These are phyloP conservation scores for Salix caprea DNA, from an alignment of 345 rosid genomes.

Conservation along the genomic window DNA sequence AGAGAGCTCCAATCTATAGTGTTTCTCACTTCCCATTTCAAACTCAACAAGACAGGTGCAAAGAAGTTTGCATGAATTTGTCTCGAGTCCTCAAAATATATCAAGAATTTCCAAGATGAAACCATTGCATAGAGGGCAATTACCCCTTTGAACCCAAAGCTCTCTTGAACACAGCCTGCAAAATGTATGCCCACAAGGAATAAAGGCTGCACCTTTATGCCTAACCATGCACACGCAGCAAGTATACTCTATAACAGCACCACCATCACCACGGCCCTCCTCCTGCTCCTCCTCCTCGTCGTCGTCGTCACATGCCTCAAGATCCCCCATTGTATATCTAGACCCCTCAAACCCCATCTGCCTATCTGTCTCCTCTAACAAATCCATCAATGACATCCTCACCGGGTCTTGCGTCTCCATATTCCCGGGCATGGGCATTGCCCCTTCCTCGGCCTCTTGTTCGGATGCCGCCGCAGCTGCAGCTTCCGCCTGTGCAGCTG, in stretches of 20 bases:
- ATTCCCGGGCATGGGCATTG: slow-evolving; percentile 17
- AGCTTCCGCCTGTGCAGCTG: slow-evolving; percentile 20
- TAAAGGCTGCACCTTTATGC: slow-evolving; percentile 77
- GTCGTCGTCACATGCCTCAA: slow-evolving; percentile 8
- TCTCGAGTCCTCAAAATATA: slow-evolving; percentile 39
- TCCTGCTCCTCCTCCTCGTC: slow-evolving; percentile 29
- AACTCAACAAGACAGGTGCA: not conserved
- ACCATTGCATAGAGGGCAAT: slow-evolving; percentile 83
- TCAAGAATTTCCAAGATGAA: slow-evolving; percentile 79
- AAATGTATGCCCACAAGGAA: slow-evolving; percentile 89
- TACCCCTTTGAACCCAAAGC: slow-evolving; percentile 82
- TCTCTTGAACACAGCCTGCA: slow-evolving; percentile 93
- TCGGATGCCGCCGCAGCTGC: slow-evolving; percentile 14
- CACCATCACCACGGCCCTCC: slow-evolving; percentile 25
- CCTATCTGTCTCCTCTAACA: slow-evolving; percentile 75
- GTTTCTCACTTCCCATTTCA: not conserved
- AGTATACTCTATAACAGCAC: slow-evolving; percentile 40
- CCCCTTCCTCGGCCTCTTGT: not conserved
- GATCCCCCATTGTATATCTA: slow-evolving; percentile 42
- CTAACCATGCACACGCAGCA: slow-evolving; percentile 89
- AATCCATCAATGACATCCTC: slow-evolving; percentile 84
- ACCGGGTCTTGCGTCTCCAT: slow-evolving; percentile 27
- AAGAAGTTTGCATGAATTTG: not conserved
- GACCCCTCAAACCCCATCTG: slow-evolving; percentile 63
- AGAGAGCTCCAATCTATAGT: not conserved